phyloP scores from a whole-genome alignment of 108 stramenopile species.

The Discostella pseudostelligera region DNA sequence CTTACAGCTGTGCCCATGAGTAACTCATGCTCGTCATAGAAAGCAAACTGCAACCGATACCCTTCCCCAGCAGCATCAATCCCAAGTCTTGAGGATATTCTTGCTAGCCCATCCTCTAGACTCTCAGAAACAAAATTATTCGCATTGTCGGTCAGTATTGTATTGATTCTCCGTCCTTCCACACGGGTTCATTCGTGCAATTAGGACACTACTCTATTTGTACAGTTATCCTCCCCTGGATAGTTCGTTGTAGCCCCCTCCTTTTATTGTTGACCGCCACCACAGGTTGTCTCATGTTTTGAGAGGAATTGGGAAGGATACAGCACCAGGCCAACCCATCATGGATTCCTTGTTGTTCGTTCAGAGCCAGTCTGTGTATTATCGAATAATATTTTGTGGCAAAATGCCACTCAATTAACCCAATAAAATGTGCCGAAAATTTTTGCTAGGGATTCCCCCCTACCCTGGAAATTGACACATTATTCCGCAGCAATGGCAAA shows the following conservation, averaged over 20 bases:
- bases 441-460: too few species aligned
- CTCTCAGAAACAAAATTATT: slow-evolving; percentile 12
- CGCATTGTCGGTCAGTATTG: slow-evolving; percentile 3
- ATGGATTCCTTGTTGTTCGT: too few species aligned
- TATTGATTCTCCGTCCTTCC: slow-evolving; percentile 6
- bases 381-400: too few species aligned
- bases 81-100: slow-evolving; percentile 17
- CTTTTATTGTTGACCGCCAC: slow-evolving; percentile 28
- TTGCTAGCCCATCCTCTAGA: slow-evolving; percentile 46
- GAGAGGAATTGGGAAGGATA: too few species aligned
- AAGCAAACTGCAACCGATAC: slow-evolving; percentile 33
- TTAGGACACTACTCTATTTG: slow-evolving; percentile 13
- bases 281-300: slow-evolving; percentile 11
- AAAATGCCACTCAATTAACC: too few species aligned
- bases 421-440: too few species aligned
- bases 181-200: slow-evolving; percentile 15
- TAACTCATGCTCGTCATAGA: slow-evolving; percentile 44
- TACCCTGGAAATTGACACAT: too few species aligned
- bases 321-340: too few species aligned
- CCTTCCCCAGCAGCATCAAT: slow-evolving; percentile 32
- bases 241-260: slow-evolving; percentile 28
- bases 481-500: too few species aligned
- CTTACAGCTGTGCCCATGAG: slow-evolving; percentile 25
- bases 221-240: slow-evolving; percentile 34
- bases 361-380: too few species aligned